Evolutionary conservation across 495 filamentous ascomycete species (phyloP).

Genomic region (Penicillium waksmanii): DNA sequence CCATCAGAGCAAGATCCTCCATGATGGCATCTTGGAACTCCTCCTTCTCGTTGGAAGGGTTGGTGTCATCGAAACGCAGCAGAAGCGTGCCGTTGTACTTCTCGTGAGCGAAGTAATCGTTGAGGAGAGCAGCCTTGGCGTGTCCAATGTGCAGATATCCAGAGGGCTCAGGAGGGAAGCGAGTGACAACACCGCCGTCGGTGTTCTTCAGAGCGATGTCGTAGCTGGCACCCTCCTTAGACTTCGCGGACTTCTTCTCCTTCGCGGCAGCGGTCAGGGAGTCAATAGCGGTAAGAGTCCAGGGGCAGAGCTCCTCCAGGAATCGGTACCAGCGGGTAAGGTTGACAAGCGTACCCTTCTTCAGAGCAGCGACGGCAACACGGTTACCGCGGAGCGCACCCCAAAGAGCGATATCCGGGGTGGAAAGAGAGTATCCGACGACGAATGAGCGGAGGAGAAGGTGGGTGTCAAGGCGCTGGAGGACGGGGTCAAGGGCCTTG

Average conservation of each 20-base stretch:
- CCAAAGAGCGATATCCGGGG: conserved; percentile 84
- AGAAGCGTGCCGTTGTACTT: conserved; percentile 83
- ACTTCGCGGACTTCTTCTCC: conserved; percentile 71
- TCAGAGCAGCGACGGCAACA: conserved; percentile 78
- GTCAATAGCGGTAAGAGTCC: conserved; percentile 53
- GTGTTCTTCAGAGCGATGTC: conserved; percentile 85
- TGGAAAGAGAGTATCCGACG: conserved; percentile 77
- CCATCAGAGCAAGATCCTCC: conserved; percentile 79
- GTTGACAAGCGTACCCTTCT: conserved; percentile 76
- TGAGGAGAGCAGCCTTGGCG: conserved; percentile 88
- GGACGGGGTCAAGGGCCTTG: conserved; percentile 74
- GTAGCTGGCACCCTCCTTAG: conserved; percentile 85
- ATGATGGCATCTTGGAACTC: conserved; percentile 90
- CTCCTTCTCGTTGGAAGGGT: conserved; percentile 89
- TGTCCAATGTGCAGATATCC: conserved; percentile 95
- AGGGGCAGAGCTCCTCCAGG: conserved; percentile 79
- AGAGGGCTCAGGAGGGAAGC: conserved; percentile 96
- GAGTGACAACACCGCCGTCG: conserved; percentile 89
- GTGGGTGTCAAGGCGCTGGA: conserved; percentile 81
- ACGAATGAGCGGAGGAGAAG: conserved; percentile 85
- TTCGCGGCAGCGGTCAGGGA: conserved; percentile 60
- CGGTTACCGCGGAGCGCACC: conserved; percentile 82
- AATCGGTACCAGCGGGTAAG: conserved; percentile 87
- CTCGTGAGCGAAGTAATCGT: conserved; percentile 92
- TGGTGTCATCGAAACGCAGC: conserved; percentile 90